These are phyloP conservation scores for Candida gorgasii DNA, from an alignment of 805 yeast genomes.

Conservation along the genomic window DNA sequence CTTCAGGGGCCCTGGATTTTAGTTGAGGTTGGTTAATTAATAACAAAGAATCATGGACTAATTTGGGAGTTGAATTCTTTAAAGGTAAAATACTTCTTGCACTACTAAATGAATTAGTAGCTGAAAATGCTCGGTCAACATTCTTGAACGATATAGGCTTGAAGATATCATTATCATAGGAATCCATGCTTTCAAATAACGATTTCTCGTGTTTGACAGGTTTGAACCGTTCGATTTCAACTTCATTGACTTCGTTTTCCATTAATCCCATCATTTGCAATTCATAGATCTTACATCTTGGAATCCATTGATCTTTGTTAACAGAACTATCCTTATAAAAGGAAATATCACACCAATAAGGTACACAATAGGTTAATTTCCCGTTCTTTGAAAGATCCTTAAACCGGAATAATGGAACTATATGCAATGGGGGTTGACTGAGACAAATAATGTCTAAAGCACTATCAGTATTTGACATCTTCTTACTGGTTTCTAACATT, in stretches of 20 bases:
- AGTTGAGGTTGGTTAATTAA: constrained; percentile 11
- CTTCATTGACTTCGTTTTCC: constrained; percentile 80
- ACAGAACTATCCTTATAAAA: constrained; percentile 70
- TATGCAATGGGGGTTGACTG: constrained; percentile 88
- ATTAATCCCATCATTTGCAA: constrained; percentile 97
- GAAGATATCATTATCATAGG: constrained; percentile 65
- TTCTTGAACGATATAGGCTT: constrained; percentile 17
- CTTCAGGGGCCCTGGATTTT: constrained; percentile 17
- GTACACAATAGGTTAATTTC: constrained; percentile 70
- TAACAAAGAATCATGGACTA: constrained; percentile 14
- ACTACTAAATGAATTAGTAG: constrained; percentile 4
- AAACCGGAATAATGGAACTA: constrained; percentile 84
- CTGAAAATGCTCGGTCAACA: neutral
- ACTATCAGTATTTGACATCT: constrained; percentile 74
- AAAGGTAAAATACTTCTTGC: neutral
- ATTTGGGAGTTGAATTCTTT: constrained; percentile 12
- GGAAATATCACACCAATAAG: constrained; percentile 94
- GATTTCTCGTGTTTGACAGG: constrained; percentile 34
- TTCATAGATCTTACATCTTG: constrained; percentile 91
- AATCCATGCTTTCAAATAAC: constrained; percentile 61
- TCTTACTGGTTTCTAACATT: constrained; percentile 70
- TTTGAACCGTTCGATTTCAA: constrained; percentile 62
- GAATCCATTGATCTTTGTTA: constrained; percentile 70
- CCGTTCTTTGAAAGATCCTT: constrained; percentile 39
- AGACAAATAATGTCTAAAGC: constrained; percentile 88